A percentile compares a stretch with the other conserved stretches of the same genome.
Conservation (phyloP, 371 early-diverging fungal genomes). For the Mortierella sp. region DNA sequence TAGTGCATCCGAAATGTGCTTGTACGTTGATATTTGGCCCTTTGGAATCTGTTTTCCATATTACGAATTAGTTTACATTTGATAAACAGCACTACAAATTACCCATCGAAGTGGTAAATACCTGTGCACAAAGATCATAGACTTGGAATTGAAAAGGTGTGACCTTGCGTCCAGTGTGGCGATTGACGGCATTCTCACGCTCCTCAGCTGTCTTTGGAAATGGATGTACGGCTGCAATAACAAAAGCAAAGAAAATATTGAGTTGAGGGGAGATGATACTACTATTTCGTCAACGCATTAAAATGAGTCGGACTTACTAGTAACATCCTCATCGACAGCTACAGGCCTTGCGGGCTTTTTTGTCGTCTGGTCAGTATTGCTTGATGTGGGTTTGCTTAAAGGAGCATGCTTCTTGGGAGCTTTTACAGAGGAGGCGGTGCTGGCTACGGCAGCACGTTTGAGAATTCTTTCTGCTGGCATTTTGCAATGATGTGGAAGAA, state of each 20-base stretch:
- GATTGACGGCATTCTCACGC: conserved; percentile 64
- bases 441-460: conserved; percentile 18
- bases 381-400: background rate
- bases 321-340: conserved; percentile 40
- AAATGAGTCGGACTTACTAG: conserved; percentile 19
- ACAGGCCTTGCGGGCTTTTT: conserved; percentile 13
- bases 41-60: conserved; percentile 63
- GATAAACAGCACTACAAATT: background rate
- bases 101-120: conserved; percentile 21
- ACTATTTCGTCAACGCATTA: background rate
- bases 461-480: conserved; percentile 45
- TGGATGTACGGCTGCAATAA: conserved; percentile 40
- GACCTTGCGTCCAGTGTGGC: conserved; percentile 66
- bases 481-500: background rate
- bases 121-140: conserved; percentile 77
- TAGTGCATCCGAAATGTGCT: conserved; percentile 76
- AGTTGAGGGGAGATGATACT: background rate
- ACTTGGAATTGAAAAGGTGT: conserved; percentile 82
- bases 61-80: background rate
- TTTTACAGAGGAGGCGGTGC: conserved; percentile 1
- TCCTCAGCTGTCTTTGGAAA: conserved; percentile 61
- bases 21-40: conserved; percentile 84
- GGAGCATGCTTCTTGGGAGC: background rate
- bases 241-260: background rate
- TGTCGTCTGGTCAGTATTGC: background rate